These are phyloP conservation scores for Lactarius tabidus DNA, from an alignment of 768 basidiomycete genomes.

Conservation along the genomic window DNA sequence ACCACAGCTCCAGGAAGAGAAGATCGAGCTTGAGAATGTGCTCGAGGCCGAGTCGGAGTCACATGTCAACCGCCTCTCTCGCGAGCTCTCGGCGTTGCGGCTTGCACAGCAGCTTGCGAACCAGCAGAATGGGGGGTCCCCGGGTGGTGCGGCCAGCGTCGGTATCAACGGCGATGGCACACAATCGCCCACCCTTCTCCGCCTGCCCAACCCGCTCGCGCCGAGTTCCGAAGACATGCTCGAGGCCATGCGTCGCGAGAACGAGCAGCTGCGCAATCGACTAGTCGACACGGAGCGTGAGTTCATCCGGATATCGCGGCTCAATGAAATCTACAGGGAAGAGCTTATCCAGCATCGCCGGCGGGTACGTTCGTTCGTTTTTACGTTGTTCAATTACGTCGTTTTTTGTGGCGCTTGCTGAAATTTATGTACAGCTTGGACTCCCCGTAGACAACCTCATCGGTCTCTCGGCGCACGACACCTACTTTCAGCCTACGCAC, in stretches of 20 bases:
- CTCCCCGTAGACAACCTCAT: slow-evolving; percentile 75
- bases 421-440: slow-evolving; percentile 48
- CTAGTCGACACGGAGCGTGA: slow-evolving; percentile 74
- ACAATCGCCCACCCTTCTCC: slow-evolving; percentile 18
- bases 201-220: slow-evolving; percentile 32
- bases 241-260: slow-evolving; percentile 73
- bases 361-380: slow-evolving; percentile 58
- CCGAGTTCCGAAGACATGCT: slow-evolving; percentile 57
- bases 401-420: background rate
- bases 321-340: slow-evolving; percentile 83
- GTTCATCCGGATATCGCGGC: slow-evolving; percentile 63
- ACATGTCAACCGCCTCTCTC: slow-evolving; percentile 71
- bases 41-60: slow-evolving; percentile 84
- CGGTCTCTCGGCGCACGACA: slow-evolving; percentile 57
- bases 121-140: slow-evolving; percentile 29
- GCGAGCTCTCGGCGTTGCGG: slow-evolving; percentile 65
- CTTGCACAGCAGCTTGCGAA: slow-evolving; percentile 50
- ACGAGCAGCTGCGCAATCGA: slow-evolving; percentile 63
- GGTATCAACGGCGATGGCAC: slow-evolving; percentile 29
- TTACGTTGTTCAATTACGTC: background rate
- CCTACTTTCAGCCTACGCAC: slow-evolving; percentile 69
- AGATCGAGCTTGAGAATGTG: slow-evolving; percentile 75
- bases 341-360: slow-evolving; percentile 75
- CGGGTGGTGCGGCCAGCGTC: background rate
- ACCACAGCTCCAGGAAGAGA: slow-evolving; percentile 72